These are phyloP conservation scores for Arctium minus DNA, from an alignment of 129 eudicot genomes.

Conservation along the genomic window DNA sequence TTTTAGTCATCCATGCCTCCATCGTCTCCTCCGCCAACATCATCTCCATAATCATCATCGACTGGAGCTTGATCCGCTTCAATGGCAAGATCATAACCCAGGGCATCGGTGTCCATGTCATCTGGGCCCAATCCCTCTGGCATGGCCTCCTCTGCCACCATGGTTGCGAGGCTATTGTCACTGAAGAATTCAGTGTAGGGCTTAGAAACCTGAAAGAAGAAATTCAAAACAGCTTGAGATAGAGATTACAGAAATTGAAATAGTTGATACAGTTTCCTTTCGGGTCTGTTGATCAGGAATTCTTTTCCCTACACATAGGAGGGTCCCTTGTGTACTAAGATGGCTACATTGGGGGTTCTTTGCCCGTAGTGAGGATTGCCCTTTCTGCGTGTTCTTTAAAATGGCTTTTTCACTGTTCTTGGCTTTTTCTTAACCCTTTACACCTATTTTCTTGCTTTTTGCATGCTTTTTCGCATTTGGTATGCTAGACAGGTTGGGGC, in stretches of 20 bases:
- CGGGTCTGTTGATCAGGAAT: background rate
- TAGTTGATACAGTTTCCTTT: background rate
- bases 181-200: slow-evolving; percentile 59
- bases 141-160: slow-evolving; percentile 38
- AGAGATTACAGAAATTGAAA: background rate
- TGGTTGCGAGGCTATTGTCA: slow-evolving; percentile 38
- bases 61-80: slow-evolving; percentile 36
- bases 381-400: background rate
- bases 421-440: background rate
- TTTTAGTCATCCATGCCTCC: slow-evolving; percentile 55
- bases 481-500: background rate
- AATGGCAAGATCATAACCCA: slow-evolving; percentile 26
- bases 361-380: background rate
- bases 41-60: slow-evolving; percentile 66
- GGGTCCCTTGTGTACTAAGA: background rate
- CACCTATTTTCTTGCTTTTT: background rate
- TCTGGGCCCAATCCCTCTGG: slow-evolving; percentile 29
- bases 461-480: background rate
- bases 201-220: slow-evolving; percentile 59
- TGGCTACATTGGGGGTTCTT: background rate
- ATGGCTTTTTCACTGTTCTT: background rate
- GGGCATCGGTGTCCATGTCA: slow-evolving; percentile 39
- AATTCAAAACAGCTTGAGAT: background rate
- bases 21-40: slow-evolving; percentile 49
- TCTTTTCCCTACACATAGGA: background rate